phyloP scores from a whole-genome alignment of 768 basidiomycete species.

The Crepidotus variabilis region DNA sequence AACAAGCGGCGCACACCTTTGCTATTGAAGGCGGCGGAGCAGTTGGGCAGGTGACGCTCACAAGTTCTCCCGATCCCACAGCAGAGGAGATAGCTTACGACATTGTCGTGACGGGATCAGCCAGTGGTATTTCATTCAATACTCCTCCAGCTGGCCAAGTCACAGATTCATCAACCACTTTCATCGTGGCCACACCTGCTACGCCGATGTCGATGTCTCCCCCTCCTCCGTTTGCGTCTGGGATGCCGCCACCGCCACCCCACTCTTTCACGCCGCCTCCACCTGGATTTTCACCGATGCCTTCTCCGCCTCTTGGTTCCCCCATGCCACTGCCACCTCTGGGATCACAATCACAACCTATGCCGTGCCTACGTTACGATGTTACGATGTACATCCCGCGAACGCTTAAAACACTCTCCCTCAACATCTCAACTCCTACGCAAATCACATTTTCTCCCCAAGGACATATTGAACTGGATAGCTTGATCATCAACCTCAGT shows the following conservation, averaged over 20 bases:
- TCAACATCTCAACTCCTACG: constrained; percentile 34
- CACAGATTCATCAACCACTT: not conserved
- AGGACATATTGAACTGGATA: constrained; percentile 37
- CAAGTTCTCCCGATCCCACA: constrained; percentile 30
- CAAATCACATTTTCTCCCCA: constrained; percentile 47
- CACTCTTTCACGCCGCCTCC: not conserved
- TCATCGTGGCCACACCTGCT: constrained; percentile 27
- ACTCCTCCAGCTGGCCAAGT: not conserved
- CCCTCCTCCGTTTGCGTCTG: not conserved
- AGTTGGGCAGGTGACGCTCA: constrained; percentile 40
- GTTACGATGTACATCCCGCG: constrained; percentile 46
- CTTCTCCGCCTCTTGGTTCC: not conserved
- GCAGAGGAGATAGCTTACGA: constrained; percentile 38
- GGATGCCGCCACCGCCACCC: not conserved
- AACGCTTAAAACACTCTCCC: constrained; percentile 38
- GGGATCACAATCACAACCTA: not conserved
- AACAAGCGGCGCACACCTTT: constrained; percentile 31
- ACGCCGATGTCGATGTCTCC: constrained; percentile 13
- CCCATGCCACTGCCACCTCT: not conserved
- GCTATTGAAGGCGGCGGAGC: constrained; percentile 38
- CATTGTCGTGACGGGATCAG: constrained; percentile 29
- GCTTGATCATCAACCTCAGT: constrained; percentile 38
- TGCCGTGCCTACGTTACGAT: constrained; percentile 48
- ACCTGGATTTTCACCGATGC: not conserved
- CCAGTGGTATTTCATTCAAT: not conserved